phyloP scores from a whole-genome alignment of 495 filamentous ascomycete species.

The Penicillium dipodomyicola region DNA sequence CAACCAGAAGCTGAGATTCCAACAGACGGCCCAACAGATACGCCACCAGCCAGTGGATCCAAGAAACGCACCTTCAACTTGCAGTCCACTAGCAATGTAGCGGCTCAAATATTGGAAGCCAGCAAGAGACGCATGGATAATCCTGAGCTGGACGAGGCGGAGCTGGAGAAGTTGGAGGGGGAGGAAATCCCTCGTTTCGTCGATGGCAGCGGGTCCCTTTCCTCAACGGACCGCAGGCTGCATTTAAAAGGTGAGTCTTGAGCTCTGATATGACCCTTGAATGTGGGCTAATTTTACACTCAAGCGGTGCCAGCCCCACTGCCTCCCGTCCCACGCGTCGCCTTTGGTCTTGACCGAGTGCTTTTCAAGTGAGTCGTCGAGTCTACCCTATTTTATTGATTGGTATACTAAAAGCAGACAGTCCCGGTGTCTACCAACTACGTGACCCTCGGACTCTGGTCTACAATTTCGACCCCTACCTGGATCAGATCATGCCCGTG shows the following conservation, averaged over 20 bases:
- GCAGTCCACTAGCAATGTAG: not conserved
- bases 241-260: slow-evolving; percentile 25
- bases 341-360: slow-evolving; percentile 82
- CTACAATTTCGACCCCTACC: slow-evolving; percentile 94
- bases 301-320: slow-evolving; percentile 52
- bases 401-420: slow-evolving; percentile 25
- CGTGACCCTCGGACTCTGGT: slow-evolving; percentile 85
- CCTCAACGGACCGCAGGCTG: not conserved
- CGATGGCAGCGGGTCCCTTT: slow-evolving; percentile 18
- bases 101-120: not conserved
- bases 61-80: not conserved
- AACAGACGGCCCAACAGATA: not conserved
- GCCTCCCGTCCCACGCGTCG: slow-evolving; percentile 64
- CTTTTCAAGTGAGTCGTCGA: slow-evolving; percentile 70
- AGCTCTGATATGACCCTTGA: not conserved
- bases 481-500: slow-evolving; percentile 86
- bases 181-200: slow-evolving; percentile 8
- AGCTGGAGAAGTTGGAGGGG: not conserved
- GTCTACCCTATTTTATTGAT: not conserved
- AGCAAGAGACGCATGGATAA: too few relatives aligned
- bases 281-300: slow-evolving; percentile 17
- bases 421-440: slow-evolving; percentile 84
- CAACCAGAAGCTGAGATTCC: not conserved
- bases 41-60: not conserved
- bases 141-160: too few relatives aligned